Conservation (phyloP, 1,284 basidiomycete genomes). For the Microbotryum lychnidis-dioicae region DNA sequence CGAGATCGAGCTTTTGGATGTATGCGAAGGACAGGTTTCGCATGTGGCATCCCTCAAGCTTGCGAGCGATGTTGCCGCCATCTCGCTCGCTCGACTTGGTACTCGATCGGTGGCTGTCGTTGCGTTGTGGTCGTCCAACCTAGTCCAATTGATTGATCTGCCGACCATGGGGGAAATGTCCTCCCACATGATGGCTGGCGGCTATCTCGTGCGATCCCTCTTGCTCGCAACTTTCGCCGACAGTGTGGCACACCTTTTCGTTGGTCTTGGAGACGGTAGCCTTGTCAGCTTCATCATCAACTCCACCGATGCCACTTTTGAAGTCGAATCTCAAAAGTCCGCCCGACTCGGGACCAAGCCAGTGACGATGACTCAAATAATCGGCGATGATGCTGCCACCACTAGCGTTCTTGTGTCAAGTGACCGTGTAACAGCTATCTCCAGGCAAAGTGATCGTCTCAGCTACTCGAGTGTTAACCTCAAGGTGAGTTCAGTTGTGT, state of each 20-base stretch:
- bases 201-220: slow-evolving; percentile 61
- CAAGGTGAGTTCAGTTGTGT: slow-evolving; percentile 10
- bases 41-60: slow-evolving; percentile 1
- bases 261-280: slow-evolving; percentile 71
- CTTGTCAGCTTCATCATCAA: slow-evolving; percentile 54
- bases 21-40: slow-evolving; percentile 42
- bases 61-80: slow-evolving; percentile 36
- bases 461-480: slow-evolving; percentile 35
- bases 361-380: slow-evolving; percentile 49
- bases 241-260: slow-evolving; percentile 52
- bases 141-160: slow-evolving; percentile 54
- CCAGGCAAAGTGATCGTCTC: slow-evolving; percentile 32
- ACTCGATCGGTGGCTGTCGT: slow-evolving; percentile 47
- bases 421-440: slow-evolving; percentile 37
- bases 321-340: slow-evolving; percentile 47
- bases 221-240: slow-evolving; percentile 59
- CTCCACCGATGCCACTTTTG: slow-evolving; percentile 37
- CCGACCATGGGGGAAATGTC: slow-evolving; percentile 43
- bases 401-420: slow-evolving; percentile 35
- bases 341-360: slow-evolving; percentile 62
- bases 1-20: slow-evolving; percentile 49
- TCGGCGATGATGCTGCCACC: slow-evolving; percentile 22
- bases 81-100: slow-evolving; percentile 34
- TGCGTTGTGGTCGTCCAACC: slow-evolving; percentile 67
- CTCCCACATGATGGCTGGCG: slow-evolving; percentile 38